Percentiles rank a stretch among this genome's conserved stretches.
Evolutionary conservation across 306 rosid species (phyloP).

Genomic region (Geum urbanum): DNA sequence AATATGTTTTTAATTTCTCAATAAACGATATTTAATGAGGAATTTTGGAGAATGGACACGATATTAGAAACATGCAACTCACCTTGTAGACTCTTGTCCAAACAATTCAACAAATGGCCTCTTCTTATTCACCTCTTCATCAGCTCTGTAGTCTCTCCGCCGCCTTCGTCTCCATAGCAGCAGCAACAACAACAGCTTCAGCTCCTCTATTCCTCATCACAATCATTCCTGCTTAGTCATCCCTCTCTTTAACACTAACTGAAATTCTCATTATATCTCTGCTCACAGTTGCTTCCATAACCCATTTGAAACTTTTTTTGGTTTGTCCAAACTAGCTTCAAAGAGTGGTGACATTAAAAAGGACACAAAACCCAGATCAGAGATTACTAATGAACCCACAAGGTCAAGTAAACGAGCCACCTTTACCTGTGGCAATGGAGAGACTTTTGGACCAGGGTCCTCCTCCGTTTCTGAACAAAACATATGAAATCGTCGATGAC

Average conservation of each 20-base stretch:
- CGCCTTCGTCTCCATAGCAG: neutral
- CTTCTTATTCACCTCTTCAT: neutral
- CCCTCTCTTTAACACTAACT: neutral
- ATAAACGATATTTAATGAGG: too few species aligned
- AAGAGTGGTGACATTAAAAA: neutral
- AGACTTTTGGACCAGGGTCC: conserved; percentile 65
- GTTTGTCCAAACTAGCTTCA: neutral
- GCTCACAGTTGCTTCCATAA: neutral
- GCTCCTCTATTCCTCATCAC: neutral
- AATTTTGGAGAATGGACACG: too few species aligned
- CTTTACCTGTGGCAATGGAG: conserved; percentile 56
- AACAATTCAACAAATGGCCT: neutral
- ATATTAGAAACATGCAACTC: neutral
- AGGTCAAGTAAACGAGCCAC: conserved; percentile 36
- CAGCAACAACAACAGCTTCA: neutral
- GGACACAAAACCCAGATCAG: conserved; percentile 28
- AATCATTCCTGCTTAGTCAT: neutral
- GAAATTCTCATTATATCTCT: neutral
- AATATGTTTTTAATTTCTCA: too few species aligned
- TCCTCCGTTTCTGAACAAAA: conserved; percentile 84
- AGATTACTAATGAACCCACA: conserved; percentile 36
- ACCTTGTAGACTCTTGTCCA: neutral
- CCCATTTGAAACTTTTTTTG: conserved; percentile 4
- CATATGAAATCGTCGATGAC: conserved; percentile 79
- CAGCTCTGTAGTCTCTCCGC: neutral